Base-by-base conservation (phyloP, 2,329 filamentous ascomycete species). In the Phyllosticta paracitricarpa region DNA sequence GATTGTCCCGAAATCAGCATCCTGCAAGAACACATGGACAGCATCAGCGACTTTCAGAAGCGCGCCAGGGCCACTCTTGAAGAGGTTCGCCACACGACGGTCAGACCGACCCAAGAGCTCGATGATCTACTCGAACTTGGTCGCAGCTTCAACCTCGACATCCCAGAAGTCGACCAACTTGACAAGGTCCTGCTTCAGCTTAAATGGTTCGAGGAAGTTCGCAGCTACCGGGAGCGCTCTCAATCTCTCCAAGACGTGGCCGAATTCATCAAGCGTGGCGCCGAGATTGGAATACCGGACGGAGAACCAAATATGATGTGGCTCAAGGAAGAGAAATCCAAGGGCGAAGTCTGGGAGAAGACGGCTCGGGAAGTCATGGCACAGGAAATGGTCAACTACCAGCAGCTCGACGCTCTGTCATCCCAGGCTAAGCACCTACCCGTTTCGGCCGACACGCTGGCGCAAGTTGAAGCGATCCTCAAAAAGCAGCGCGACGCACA, bases 401-500 rank as follows among this genome's bases (percentile, higher is more conserved):
- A 92, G 59, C 94, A 99, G 71, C 83, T 99, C 0, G 94, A 97
- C 73, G 91, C 93, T 0, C 79, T 99, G 5, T 95, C 91, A 1
- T 84, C 85, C 57, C 93, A 97, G 75, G 92, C 92, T 0, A 79
- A 85, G 35, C 82, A 82, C 4, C 80, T 97, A 19, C 93, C 94
- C 0, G 92, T 97, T 22, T 89, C 89, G 1, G 79, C 85, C 3
- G 88, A 92, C 35, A 97, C 91, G 0, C 80, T 96, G 25, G 83
- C 85, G 7, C 82, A 85, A 8, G 90, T 99, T 26, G 94, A 99
- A 68, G 88, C 91, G 56, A 97, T 97, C 61, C 78, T 99, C 62
- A 91, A 91, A 73, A 97, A 97, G 75, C 94, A 99, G 72, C 87
- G 94, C 22, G 94, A 97, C 71, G 92, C 92, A 0, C 92, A 97